phyloP scores from a whole-genome alignment of 352 stramenopile species.

The Pythium dissotocum region DNA sequence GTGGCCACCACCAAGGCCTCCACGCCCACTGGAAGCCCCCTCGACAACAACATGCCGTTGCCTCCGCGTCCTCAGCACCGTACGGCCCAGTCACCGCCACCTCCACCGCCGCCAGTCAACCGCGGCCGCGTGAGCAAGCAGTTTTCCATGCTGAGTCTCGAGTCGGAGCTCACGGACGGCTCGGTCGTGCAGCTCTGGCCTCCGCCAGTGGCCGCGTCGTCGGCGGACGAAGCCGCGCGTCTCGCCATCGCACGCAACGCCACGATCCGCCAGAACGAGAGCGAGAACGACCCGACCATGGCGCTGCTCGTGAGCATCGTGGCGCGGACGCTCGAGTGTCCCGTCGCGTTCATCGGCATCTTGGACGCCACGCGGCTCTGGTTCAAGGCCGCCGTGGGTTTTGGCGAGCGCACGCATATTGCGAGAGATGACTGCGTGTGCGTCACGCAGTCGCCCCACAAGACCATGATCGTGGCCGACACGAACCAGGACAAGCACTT shows the following conservation, averaged over 20 bases:
- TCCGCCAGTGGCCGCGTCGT: slow-evolving; percentile 34
- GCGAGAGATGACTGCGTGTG: slow-evolving; percentile 63
- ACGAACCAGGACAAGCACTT: slow-evolving; percentile 72
- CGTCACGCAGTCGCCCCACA: slow-evolving; percentile 30
- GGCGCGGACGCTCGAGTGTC: slow-evolving; percentile 61
- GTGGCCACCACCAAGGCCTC: not conserved
- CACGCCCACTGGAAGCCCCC: not conserved
- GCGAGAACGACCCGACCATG: slow-evolving; percentile 71
- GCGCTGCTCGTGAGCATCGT: slow-evolving; percentile 72
- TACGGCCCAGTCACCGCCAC: not conserved
- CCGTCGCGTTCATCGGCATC: slow-evolving; percentile 69
- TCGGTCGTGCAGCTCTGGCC: slow-evolving; percentile 73
- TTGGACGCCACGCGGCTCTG: slow-evolving; percentile 53
- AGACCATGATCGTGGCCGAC: slow-evolving; percentile 65
- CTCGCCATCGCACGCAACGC: slow-evolving; percentile 54
- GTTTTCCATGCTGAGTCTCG: slow-evolving; percentile 52
- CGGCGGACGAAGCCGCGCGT: slow-evolving; percentile 43
- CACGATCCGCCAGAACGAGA: slow-evolving; percentile 38
- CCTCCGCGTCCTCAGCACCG: slow-evolving; percentile 2
- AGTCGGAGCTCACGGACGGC: slow-evolving; percentile 61
- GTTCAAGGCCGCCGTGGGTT: slow-evolving; percentile 71
- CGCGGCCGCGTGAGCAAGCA: slow-evolving; percentile 34
- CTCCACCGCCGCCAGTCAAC: not conserved
- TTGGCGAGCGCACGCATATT: slow-evolving; percentile 49
- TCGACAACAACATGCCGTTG: not conserved